Conservation (phyloP, 306 rosid genomes). For the Aeschynomene evenia region DNA sequence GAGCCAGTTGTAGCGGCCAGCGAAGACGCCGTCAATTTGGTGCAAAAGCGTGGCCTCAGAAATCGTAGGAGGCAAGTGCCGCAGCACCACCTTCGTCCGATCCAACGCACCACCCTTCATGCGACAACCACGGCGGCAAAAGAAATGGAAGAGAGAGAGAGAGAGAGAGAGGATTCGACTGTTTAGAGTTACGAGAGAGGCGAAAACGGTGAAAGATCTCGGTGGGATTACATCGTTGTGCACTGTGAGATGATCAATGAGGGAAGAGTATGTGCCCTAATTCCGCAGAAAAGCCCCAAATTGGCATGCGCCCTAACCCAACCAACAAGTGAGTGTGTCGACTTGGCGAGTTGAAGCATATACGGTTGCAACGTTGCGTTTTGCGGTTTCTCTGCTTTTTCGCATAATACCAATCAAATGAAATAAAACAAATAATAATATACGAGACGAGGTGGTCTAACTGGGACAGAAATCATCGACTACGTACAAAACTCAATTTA, state of each 20-base stretch:
- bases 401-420: background rate
- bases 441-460: no score
- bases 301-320: constrained; percentile 26
- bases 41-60: constrained; percentile 45
- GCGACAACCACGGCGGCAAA: background rate
- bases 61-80: constrained; percentile 75
- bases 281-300: constrained; percentile 36
- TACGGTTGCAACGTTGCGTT: constrained; percentile 8
- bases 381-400: background rate
- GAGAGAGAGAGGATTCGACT: constrained; percentile 6
- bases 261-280: constrained; percentile 40
- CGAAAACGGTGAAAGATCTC: constrained; percentile 6
- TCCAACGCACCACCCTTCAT: constrained; percentile 53
- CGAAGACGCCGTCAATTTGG: constrained; percentile 51
- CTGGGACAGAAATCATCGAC: no score
- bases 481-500: no score
- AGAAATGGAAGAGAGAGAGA: constrained; percentile 10
- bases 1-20: constrained; percentile 66
- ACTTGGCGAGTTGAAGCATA: constrained; percentile 1
- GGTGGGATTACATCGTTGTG: constrained; percentile 50
- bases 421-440: no score
- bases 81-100: constrained; percentile 79
- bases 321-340: background rate
- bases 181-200: background rate
- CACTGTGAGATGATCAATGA: constrained; percentile 19